Conservation (phyloP, 2,329 filamentous ascomycete species). For the Chaetomium sp. region DNA sequence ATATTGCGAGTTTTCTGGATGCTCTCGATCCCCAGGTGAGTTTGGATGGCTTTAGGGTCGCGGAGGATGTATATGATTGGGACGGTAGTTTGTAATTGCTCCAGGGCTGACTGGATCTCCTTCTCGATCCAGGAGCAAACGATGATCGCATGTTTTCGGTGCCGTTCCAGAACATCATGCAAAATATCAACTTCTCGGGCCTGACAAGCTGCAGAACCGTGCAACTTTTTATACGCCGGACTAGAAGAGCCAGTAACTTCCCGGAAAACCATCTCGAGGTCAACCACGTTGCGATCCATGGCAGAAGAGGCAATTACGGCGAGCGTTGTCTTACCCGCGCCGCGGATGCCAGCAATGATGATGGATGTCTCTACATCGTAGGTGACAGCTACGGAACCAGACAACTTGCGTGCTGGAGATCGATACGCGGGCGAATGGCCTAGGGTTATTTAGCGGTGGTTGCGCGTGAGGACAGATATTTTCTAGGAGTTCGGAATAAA, state of each 20-base stretch:
- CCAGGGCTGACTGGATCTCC: constrained; percentile 52
- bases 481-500: no score
- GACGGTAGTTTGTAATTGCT: constrained; percentile 56
- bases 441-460: not conserved
- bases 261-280: constrained; percentile 62
- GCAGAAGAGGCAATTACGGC: constrained; percentile 69
- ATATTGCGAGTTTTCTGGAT: constrained; percentile 51
- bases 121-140: constrained; percentile 68
- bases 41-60: constrained; percentile 57
- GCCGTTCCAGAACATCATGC: constrained; percentile 50
- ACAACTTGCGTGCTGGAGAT: constrained; percentile 11
- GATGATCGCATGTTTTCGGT: constrained; percentile 58
- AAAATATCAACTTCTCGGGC: constrained; percentile 57
- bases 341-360: constrained; percentile 65
- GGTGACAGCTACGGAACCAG: constrained; percentile 22
- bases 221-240: constrained; percentile 54
- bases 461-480: not conserved
- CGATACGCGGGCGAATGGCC: constrained; percentile 16
- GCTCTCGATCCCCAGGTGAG: constrained; percentile 53
- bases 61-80: constrained; percentile 66
- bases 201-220: constrained; percentile 58
- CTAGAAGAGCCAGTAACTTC: constrained; percentile 57
- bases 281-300: constrained; percentile 60
- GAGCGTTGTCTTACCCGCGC: constrained; percentile 68
- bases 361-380: constrained; percentile 62